Conservation (phyloP, 352 stramenopile species). For the Blastocystis sp. region DNA sequence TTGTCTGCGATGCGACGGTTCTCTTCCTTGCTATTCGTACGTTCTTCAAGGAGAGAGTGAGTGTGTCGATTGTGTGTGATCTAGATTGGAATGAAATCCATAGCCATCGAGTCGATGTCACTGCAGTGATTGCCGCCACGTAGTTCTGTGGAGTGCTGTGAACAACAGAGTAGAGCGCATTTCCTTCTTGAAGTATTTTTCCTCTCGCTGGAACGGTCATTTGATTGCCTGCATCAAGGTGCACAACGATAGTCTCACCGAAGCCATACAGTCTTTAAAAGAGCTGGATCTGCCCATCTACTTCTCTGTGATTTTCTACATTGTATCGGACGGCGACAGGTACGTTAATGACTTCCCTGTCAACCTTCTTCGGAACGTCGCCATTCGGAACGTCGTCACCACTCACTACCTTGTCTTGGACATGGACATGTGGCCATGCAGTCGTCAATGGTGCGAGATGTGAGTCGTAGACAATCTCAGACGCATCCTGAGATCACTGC, state of each 20-base stretch:
- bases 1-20: not conserved
- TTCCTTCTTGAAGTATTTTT: not conserved
- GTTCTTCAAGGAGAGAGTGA: not conserved
- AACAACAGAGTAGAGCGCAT: not conserved
- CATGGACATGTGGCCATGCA: conserved; percentile 62
- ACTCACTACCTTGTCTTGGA: conserved; percentile 61
- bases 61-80: not conserved
- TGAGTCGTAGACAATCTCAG: not conserved
- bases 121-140: not conserved
- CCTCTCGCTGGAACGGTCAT: not conserved
- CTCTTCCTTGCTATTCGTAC: not conserved
- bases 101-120: not conserved
- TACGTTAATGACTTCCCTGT: conserved; percentile 48
- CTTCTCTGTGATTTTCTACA: not conserved
- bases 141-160: not conserved
- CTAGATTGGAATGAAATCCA: not conserved
- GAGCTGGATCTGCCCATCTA: not conserved
- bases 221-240: not conserved
- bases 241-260: not conserved
- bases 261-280: not conserved
- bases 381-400: conserved; percentile 53
- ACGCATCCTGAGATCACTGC: not conserved
- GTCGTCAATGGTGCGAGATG: not conserved
- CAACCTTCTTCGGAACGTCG: conserved; percentile 61
- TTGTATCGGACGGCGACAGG: not conserved